Percentiles rank a stretch among this genome's conserved stretches.
These are phyloP conservation scores for Wickerhamomyces strasburgensis DNA, from an alignment of 805 yeast species.

Conservation along the genomic window DNA sequence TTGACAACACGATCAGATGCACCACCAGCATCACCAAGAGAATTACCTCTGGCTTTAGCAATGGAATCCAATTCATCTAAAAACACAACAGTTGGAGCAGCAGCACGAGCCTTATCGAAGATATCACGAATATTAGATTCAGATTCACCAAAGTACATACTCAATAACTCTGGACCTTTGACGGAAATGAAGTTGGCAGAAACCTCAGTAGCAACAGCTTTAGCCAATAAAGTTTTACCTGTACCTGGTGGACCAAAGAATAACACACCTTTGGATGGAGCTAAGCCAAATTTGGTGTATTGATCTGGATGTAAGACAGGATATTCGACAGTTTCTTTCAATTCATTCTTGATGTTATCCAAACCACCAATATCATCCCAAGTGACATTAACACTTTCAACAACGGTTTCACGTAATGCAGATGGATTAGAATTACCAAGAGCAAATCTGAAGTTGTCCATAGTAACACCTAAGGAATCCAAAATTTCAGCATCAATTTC, in stretches of 20 bases:
- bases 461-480: slow-evolving; percentile 94
- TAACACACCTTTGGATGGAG: slow-evolving; percentile 97
- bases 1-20: slow-evolving; percentile 95
- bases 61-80: slow-evolving; percentile 97
- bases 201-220: slow-evolving; percentile 99
- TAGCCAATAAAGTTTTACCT: slow-evolving; percentile 96
- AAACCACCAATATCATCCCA: slow-evolving; percentile 99
- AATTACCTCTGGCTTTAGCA: slow-evolving; percentile 95
- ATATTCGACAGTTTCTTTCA: slow-evolving; percentile 97
- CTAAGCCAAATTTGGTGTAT: slow-evolving; percentile 94
- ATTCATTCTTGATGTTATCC: slow-evolving; percentile 92
- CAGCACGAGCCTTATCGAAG: slow-evolving; percentile 97
- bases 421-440: slow-evolving; percentile 98
- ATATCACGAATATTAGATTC: slow-evolving; percentile 97
- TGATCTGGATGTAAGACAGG: slow-evolving; percentile 99
- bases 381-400: slow-evolving; percentile 95
- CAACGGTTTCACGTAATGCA: slow-evolving; percentile 98
- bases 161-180: slow-evolving; percentile 92
- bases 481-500: slow-evolving; percentile 96
- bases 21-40: slow-evolving; percentile 91
- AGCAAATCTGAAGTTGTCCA: slow-evolving; percentile 98
- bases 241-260: slow-evolving; percentile 99
- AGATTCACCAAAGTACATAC: slow-evolving; percentile 99
- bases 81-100: slow-evolving; percentile 98
- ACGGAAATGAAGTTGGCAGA: slow-evolving; percentile 97